Conservation (phyloP, 1,284 basidiomycete genomes). For the Cutaneotrichosporon cyanovorans region DNA sequence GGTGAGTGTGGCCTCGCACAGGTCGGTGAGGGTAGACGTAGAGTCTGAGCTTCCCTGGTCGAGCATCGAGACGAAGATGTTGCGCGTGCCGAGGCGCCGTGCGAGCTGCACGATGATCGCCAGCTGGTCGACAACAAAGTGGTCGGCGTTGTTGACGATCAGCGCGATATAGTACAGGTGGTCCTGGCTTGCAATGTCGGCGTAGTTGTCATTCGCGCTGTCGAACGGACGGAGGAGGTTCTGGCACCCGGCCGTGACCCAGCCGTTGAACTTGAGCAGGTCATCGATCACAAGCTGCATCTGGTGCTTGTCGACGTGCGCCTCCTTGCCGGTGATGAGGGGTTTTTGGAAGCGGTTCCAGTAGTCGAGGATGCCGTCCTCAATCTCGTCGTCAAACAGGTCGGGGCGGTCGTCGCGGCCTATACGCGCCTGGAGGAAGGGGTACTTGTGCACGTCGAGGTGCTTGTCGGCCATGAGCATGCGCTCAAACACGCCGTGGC, state of each 20-base stretch:
- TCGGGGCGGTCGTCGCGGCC: slow-evolving; percentile 75
- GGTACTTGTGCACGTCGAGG: slow-evolving; percentile 76
- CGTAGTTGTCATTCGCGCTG: slow-evolving; percentile 78
- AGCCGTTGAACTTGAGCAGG: slow-evolving; percentile 85
- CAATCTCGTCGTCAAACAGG: slow-evolving; percentile 65
- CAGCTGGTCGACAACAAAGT: slow-evolving; percentile 92
- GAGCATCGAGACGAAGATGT: slow-evolving; percentile 90
- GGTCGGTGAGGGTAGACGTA: slow-evolving; percentile 80
- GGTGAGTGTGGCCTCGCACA: slow-evolving; percentile 85
- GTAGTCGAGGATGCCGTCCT: slow-evolving; percentile 70
- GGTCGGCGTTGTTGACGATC: slow-evolving; percentile 89
- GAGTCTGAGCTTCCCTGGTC: slow-evolving; percentile 89
- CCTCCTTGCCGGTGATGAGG: slow-evolving; percentile 71
- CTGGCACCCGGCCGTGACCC: slow-evolving; percentile 94
- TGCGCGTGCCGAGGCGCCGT: slow-evolving; percentile 72
- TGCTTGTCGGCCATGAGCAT: slow-evolving; percentile 73
- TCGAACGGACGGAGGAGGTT: slow-evolving; percentile 76
- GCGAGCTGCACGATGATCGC: slow-evolving; percentile 91
- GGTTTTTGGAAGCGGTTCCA: slow-evolving; percentile 87
- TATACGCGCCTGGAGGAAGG: slow-evolving; percentile 75
- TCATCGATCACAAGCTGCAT: slow-evolving; percentile 81
- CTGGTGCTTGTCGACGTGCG: slow-evolving; percentile 79
- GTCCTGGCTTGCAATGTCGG: slow-evolving; percentile 70
- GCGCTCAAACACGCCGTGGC: slow-evolving; percentile 76
- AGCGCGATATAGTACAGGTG: slow-evolving; percentile 89